Evolutionary conservation across 345 rosid genomes (phyloP), one percentile per base, ranked within the genome.

Genomic region (Passiflora organensis): DNA sequence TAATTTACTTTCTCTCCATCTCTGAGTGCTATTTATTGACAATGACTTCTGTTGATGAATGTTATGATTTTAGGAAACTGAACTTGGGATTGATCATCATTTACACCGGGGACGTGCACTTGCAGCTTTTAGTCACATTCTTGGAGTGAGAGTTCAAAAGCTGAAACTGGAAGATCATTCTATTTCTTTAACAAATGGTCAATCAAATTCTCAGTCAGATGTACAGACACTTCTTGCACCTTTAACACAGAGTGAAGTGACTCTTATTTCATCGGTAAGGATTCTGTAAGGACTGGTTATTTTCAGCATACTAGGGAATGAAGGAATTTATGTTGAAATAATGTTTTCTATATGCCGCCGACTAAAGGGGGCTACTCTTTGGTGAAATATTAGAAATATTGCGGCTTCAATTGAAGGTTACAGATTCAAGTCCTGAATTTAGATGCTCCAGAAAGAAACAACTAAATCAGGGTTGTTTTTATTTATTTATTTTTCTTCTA

Each of bases 81-180:
- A 85, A 66, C 78, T 74, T 56, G 89, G 96, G 59, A 77, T 93
- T 71, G 96, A 93, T 70, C 95, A 88, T 56, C 85, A 81, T 75
- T 78, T 93, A 77, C 87, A 89, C 76, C 99, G 99, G 60, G 96
- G 99, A 47, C 96, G 99, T 57, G 82, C 96, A 11, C 79, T 93
- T 49, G 94, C 99, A 57, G 96, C 99, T 48, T 93, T 93, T 72
- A 84, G 82, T 67, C 80, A 83, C 60, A 77, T 93, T 71, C 83
- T 93, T 55, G 80, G 76, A 43, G 73, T 66, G 17, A 89, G 96
- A 75, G 79, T 79, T 61, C 82, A 73, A 66, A 79, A 81, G 67
- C 70, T 89, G 59, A 89, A 93, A 62, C 21, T 70, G 55, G 93
- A 81, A 75, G 81, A 74, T 50, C 80, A 60, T 44, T 59, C 94